Percentiles rank a stretch among this genome's conserved stretches.
Conservation (phyloP, 305 asterid genomes). For the Plantago lanceolata region DNA sequence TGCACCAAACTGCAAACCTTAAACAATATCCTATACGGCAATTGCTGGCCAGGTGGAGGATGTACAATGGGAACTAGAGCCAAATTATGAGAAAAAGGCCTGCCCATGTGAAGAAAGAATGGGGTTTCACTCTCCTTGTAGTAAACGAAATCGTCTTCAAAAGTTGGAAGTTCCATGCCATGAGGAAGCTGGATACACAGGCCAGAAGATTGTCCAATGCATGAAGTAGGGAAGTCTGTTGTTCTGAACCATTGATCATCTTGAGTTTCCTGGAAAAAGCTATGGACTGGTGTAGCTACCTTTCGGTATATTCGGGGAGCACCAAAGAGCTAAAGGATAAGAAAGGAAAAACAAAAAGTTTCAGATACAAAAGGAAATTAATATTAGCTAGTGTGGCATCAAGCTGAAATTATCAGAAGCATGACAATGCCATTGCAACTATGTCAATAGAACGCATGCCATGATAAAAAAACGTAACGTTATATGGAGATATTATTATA, state of each 20-base stretch:
- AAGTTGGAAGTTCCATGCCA: conserved; percentile 47
- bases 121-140: conserved; percentile 44
- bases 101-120: conserved; percentile 36
- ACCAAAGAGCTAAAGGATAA: conserved; percentile 52
- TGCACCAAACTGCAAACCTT: conserved; percentile 70
- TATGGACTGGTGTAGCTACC: conserved; percentile 13
- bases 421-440: no score
- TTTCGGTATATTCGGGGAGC: conserved; percentile 74
- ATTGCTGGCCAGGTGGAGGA: conserved; percentile 40
- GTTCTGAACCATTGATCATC: conserved; percentile 92
- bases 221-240: conserved; percentile 50
- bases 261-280: conserved; percentile 42
- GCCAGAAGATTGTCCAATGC: conserved; percentile 80
- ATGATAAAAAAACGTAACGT: not conserved
- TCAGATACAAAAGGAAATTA: conserved; percentile 4
- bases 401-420: no score
- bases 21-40: conserved; percentile 64
- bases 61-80: conserved; percentile 64
- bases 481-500: not conserved
- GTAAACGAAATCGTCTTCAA: conserved; percentile 46
- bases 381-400: no score
- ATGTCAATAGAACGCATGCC: no score
- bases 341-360: conserved; percentile 8
- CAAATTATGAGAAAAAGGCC: conserved; percentile 35
- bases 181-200: conserved; percentile 61